Conservation (phyloP, 768 basidiomycete genomes). For the Agaricus sinodeliciosus region DNA sequence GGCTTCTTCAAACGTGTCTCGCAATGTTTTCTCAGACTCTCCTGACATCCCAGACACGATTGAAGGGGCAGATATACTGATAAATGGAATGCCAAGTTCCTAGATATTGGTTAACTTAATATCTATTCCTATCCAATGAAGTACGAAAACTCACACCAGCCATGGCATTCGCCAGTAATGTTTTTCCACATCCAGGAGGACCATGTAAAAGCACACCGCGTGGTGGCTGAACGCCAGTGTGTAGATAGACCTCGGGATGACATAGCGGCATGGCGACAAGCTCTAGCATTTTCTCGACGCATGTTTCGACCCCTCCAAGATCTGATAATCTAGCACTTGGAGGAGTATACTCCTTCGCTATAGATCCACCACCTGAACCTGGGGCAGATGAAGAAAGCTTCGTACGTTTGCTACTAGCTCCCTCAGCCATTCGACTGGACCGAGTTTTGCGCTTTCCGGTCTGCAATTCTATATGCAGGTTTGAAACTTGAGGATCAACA, state of each 20-base stretch:
- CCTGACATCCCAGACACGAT: conserved; percentile 98
- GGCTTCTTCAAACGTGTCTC: conserved; percentile 97
- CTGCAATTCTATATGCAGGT: conserved; percentile 9
- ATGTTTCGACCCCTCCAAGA: conserved; percentile 81
- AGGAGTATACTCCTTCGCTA: conserved; percentile 61
- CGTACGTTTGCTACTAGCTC: conserved; percentile 49
- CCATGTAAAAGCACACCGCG: conserved; percentile 91
- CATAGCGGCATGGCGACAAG: conserved; percentile 94
- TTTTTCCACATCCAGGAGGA: conserved; percentile 97
- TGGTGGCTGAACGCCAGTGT: conserved; percentile 89
- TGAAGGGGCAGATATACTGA: conserved; percentile 89
- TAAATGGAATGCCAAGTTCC: conserved; percentile 92
- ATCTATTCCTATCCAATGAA: not conserved
- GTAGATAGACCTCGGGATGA: conserved; percentile 92
- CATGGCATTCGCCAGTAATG: conserved; percentile 87
- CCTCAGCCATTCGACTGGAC: conserved; percentile 42
- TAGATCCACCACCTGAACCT: conserved; percentile 20
- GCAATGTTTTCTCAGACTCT: conserved; percentile 92
- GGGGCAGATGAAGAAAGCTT: conserved; percentile 30
- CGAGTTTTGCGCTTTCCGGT: conserved; percentile 60
- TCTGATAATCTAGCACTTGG: conserved; percentile 75
- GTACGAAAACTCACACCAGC: conserved; percentile 64
- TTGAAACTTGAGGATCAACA: conserved; percentile 8
- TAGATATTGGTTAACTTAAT: conserved; percentile 22
- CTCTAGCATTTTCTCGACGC: conserved; percentile 90